Conservation (phyloP, 1,284 basidiomycete species). For the Trametes versicolor region DNA sequence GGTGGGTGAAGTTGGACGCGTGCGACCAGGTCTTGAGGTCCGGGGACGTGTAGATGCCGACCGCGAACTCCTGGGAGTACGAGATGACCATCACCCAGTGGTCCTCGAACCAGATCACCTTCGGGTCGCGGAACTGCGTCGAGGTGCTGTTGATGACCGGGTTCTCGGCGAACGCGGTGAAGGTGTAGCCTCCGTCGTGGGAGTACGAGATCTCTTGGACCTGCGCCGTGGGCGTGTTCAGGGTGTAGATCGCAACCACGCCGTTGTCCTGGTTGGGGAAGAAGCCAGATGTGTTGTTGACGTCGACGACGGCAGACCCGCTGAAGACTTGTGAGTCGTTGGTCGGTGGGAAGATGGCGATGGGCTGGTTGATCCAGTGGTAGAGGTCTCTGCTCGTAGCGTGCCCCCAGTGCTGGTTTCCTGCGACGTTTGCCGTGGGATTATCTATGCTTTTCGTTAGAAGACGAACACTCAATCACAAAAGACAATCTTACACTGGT, state of each 20-base stretch:
- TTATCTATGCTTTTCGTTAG: slow-evolving; percentile 16
- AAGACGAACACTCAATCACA: background rate
- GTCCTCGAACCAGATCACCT: slow-evolving; percentile 31
- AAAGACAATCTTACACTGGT: slow-evolving; percentile 17
- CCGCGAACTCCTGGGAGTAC: slow-evolving; percentile 23
- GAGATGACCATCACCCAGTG: slow-evolving; percentile 31
- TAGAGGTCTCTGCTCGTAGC: slow-evolving; percentile 31
- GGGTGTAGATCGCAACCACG: slow-evolving; percentile 33
- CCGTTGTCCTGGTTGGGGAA: slow-evolving; percentile 32
- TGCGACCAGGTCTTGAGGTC: slow-evolving; percentile 31
- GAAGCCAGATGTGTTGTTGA: slow-evolving; percentile 33
- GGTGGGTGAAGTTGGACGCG: slow-evolving; percentile 30
- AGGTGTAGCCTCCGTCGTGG: slow-evolving; percentile 29
- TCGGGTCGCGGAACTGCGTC: slow-evolving; percentile 32
- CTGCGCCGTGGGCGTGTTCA: slow-evolving; percentile 28
- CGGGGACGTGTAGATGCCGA: slow-evolving; percentile 30
- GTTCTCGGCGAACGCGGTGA: slow-evolving; percentile 26
- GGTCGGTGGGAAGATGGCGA: slow-evolving; percentile 29
- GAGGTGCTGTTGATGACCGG: slow-evolving; percentile 31
- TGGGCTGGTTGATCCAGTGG: slow-evolving; percentile 30
- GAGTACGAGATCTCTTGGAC: slow-evolving; percentile 34
- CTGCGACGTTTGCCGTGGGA: slow-evolving; percentile 19
- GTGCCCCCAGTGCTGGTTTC: slow-evolving; percentile 33
- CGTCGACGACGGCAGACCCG: slow-evolving; percentile 29
- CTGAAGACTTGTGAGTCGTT: slow-evolving; percentile 29